phyloP scores from a whole-genome alignment of 2,329 filamentous ascomycete species.

The Leptosphaerulina australis region DNA sequence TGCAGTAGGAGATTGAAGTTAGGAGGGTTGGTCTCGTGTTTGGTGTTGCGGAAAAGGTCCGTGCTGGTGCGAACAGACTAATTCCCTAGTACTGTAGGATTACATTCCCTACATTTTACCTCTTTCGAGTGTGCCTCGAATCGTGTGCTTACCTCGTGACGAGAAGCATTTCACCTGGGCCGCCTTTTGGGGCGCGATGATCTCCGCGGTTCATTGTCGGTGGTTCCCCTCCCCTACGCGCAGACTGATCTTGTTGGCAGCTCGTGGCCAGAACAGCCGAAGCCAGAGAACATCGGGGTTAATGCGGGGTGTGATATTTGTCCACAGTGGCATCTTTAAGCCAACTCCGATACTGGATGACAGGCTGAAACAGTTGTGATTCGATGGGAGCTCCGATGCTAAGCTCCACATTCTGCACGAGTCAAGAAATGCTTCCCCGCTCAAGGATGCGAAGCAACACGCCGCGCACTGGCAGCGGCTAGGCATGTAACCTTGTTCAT shows the following conservation, averaged over 20 bases:
- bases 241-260: constrained; percentile 3
- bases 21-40: no score
- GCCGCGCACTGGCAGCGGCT: constrained; percentile 13
- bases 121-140: not conserved
- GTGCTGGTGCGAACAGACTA: no score
- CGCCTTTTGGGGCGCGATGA: not conserved
- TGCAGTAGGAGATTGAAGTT: no score
- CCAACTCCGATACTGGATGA: constrained; percentile 5
- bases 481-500: constrained; percentile 17
- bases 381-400: constrained; percentile 13
- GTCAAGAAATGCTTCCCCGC: constrained; percentile 20
- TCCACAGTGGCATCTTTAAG: not conserved
- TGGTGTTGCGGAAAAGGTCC: no score
- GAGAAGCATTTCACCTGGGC: not conserved
- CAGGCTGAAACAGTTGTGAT: constrained; percentile 2
- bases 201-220: constrained; percentile 14
- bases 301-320: constrained; percentile 8
- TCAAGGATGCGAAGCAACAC: constrained; percentile 16
- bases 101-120: not conserved
- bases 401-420: constrained; percentile 12
- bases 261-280: constrained; percentile 7
- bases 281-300: constrained; percentile 9
- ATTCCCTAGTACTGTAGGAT: no score
- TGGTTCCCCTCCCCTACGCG: not conserved
- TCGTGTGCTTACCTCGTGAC: constrained; percentile 10